Evolutionary conservation across 2,329 filamentous ascomycete genomes (phyloP).

Genomic region (Fusarium luffae): DNA sequence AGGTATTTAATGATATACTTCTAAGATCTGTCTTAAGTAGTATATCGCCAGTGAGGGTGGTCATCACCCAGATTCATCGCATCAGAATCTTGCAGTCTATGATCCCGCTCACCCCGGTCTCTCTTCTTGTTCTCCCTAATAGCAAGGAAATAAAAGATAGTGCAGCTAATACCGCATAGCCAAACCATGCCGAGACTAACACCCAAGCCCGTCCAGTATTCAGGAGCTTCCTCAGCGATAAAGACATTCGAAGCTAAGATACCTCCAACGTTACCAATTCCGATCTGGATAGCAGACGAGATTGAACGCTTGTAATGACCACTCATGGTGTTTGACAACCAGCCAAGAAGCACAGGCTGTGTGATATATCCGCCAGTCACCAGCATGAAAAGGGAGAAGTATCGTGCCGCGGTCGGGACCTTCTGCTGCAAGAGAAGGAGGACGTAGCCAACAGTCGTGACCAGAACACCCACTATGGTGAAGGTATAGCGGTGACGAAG

Average conservation of each 20-base stretch:
- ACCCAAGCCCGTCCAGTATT: slow-evolving; percentile 17
- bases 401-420: slow-evolving; percentile 18
- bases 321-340: slow-evolving; percentile 76
- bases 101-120: slow-evolving; percentile 16
- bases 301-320: slow-evolving; percentile 11
- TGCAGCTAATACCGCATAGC: slow-evolving; percentile 7
- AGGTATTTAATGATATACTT: too few relatives aligned
- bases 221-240: not conserved
- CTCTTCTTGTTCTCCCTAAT: slow-evolving; percentile 19
- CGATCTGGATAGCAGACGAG: not conserved
- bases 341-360: slow-evolving; percentile 68
- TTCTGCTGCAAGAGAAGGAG: slow-evolving; percentile 10
- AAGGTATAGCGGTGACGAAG: slow-evolving; percentile 18
- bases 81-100: not conserved
- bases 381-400: slow-evolving; percentile 18
- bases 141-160: slow-evolving; percentile 4
- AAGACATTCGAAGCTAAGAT: slow-evolving; percentile 26
- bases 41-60: slow-evolving; percentile 12
- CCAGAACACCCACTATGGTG: slow-evolving; percentile 5
- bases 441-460: slow-evolving; percentile 12
- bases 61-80: slow-evolving; percentile 7
- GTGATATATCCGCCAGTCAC: slow-evolving; percentile 18
- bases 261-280: slow-evolving; percentile 62
- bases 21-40: too few relatives aligned
- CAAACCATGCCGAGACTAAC: slow-evolving; percentile 17